Evolutionary conservation across 179 eudicot species (phyloP).

Genomic region (Amaranthus tricolor): DNA sequence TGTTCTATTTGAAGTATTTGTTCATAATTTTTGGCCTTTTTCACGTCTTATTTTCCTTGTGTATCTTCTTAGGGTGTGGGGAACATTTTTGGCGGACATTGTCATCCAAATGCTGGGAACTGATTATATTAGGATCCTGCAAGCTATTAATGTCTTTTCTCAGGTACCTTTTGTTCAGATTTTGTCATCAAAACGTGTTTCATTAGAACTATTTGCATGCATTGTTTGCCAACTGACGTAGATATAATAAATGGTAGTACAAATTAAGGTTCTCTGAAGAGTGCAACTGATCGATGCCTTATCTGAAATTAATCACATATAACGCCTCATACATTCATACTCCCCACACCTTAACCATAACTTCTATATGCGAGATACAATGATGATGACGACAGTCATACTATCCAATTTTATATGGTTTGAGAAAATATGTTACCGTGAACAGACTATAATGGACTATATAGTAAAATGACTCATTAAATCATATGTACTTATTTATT

Average conservation of each 20-base stretch:
- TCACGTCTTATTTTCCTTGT: neutral
- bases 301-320: too few species aligned
- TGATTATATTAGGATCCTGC: conserved; percentile 89
- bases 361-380: too few species aligned
- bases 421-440: too few species aligned
- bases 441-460: too few species aligned
- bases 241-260: neutral
- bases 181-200: neutral
- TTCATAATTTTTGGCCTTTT: neutral
- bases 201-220: neutral
- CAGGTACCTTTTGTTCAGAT: conserved; percentile 49
- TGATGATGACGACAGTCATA: too few species aligned
- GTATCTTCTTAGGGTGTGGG: conserved; percentile 69
- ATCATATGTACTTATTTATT: neutral
- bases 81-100: conserved; percentile 83
- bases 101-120: conserved; percentile 97
- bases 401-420: too few species aligned
- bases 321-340: too few species aligned
- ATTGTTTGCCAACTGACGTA: neutral
- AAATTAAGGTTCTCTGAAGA: neutral
- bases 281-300: neutral
- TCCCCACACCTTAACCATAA: too few species aligned
- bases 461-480: neutral
- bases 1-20: too few species aligned
- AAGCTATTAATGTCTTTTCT: conserved; percentile 88